Base-by-base conservation (phyloP, 768 basidiomycete genomes). In the Omphalotus guepiniiformis region DNA sequence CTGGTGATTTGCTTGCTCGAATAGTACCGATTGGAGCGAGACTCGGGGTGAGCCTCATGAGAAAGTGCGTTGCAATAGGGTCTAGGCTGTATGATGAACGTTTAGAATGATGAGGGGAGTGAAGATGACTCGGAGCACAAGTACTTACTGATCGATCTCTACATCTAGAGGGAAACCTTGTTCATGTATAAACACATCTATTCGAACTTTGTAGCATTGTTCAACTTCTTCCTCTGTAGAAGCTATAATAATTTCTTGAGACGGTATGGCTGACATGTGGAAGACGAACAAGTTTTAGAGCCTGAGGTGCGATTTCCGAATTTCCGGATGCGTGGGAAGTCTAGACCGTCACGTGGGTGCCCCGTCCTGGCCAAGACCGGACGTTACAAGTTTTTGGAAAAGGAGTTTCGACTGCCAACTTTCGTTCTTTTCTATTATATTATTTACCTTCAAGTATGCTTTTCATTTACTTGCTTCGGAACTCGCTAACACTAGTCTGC, bases 101-200 rank as follows among this genome's bases (percentile, higher is more conserved):
- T 5, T 30, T 8, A 45, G 48, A 44, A 50, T 46, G 42, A 18
- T 43, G 13, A 54, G 38, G 32, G 51, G 39, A 37, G 53, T 18
- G 39, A 42, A 39, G 13, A 42, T 30, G 43, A 28, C 39, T 47
- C 40, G 38, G 28, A 45, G 49, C 19, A 45, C 41, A 25, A 50
- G 45, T 43, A 65, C 68, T 64, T 67, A 86, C 88, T 78, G 73
- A 65, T 93, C 90, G 55, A 85, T 71, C 64, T 93, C 90, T 6
- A 70, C 72, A 41, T 89, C 86, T 18, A 85, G 66, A 37, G 86
- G 74, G 57, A 91, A 93, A 32, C 71, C 70, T 65, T 89, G 85
- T 62, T 87, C 82, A 55, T 66, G 64, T 54, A 76, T 70, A 61
- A 85, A 86, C 47, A 86, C 82, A 27, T 67, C 66, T 47, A 79